phyloP scores from a whole-genome alignment of 179 eudicot genomes.

The Amaranthus tricolor region DNA sequence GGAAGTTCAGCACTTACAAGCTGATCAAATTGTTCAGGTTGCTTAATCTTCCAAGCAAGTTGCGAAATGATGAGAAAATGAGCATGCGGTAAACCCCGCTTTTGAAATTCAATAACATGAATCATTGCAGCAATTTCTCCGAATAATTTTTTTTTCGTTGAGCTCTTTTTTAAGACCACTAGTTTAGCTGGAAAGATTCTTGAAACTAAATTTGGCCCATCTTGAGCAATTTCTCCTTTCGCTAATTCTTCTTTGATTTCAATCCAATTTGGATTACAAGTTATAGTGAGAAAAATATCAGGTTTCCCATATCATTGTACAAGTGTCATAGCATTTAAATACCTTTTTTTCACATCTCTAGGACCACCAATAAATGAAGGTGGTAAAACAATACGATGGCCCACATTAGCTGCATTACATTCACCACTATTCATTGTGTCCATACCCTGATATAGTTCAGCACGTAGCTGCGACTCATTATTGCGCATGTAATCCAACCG shows the following conservation, averaged over 20 bases:
- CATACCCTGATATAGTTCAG: too few relatives aligned
- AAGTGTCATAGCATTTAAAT: neutral
- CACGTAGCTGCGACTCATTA: too few relatives aligned
- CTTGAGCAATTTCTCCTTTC: neutral
- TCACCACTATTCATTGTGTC: too few relatives aligned
- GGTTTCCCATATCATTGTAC: neutral
- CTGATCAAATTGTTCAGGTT: too few relatives aligned
- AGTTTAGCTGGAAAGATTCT: neutral
- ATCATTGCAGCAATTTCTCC: neutral
- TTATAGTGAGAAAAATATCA: too few relatives aligned
- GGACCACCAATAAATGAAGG: slow-evolving; percentile 14
- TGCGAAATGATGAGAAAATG: too few relatives aligned
- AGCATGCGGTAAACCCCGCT: too few relatives aligned
- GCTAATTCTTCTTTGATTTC: neutral
- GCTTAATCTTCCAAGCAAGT: too few relatives aligned
- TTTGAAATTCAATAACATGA: too few relatives aligned
- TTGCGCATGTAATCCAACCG: neutral
- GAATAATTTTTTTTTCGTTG: neutral
- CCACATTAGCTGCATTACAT: neutral
- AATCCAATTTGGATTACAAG: too few relatives aligned
- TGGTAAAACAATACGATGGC: neutral
- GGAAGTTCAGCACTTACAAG: too few relatives aligned
- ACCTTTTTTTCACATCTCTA: slow-evolving; percentile 14
- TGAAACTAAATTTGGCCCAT: neutral
- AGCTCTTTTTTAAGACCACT: neutral